Conservation (phyloP, 1,139 yeast species). For the Suhomyces terraborum region DNA sequence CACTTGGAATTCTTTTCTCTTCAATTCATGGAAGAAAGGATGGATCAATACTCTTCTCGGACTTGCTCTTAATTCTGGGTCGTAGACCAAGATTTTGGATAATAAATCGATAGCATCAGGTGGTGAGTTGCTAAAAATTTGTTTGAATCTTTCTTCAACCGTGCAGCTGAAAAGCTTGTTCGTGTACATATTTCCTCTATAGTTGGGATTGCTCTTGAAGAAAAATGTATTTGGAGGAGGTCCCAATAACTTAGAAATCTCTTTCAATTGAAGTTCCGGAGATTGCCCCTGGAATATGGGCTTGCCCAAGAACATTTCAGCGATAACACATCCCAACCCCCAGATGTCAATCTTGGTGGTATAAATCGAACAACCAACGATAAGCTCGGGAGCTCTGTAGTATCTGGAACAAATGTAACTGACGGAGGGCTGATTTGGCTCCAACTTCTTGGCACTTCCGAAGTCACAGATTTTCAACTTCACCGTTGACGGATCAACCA, state of each 20-base stretch:
- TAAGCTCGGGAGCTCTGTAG: conserved; percentile 81
- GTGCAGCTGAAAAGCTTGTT: conserved; percentile 67
- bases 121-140: conserved; percentile 69
- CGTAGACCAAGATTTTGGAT: conserved; percentile 69
- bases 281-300: conserved; percentile 82
- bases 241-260: conserved; percentile 74
- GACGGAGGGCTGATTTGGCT: conserved; percentile 72
- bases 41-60: conserved; percentile 71
- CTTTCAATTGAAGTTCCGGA: conserved; percentile 72
- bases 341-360: conserved; percentile 81
- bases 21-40: conserved; percentile 69
- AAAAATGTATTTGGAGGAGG: conserved; percentile 75
- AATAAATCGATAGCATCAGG: conserved; percentile 70
- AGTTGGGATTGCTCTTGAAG: conserved; percentile 71
- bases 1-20: conserved; percentile 56
- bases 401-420: conserved; percentile 79
- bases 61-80: conserved; percentile 66
- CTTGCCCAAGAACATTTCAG: conserved; percentile 80
- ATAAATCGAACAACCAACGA: conserved; percentile 74
- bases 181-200: conserved; percentile 72
- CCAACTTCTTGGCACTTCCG: conserved; percentile 78
- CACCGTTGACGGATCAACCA: conserved; percentile 69
- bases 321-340: conserved; percentile 85
- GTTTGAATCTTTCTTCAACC: conserved; percentile 62
- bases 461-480: conserved; percentile 76